Base-by-base conservation (phyloP, 2,329 filamentous ascomycete species). In the Cladosporium sp. region DNA sequence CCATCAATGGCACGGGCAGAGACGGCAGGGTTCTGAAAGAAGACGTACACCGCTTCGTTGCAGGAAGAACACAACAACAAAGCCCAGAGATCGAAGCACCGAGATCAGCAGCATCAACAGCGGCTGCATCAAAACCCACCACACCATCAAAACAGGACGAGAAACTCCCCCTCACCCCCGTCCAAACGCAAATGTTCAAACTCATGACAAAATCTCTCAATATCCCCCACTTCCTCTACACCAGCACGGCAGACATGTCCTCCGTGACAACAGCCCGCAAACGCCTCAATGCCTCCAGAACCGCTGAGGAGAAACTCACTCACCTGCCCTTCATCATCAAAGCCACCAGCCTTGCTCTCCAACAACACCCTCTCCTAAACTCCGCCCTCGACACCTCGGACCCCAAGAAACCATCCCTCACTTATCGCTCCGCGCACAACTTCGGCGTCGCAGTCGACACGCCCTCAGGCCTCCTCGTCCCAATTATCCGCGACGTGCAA, bases 391-490 rank as follows among this genome's bases (percentile, higher is more conserved):
- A 96, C 59, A 77, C 73, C 1, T 70, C 69, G 38, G 74, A 77
- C 52, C 73, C 76, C 7, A 72, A 73, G 48, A 92, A 88, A 62
- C 90, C 92, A 0, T 78, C 79, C 29, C 77, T 98, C 3, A 74
- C 91, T 50, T 82, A 88, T 73, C 86, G 91, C 50, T 80, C 82
- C 47, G 84, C 87, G 62, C 93, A 98, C 77, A 95, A 98, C 70
- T 92, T 98, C 54, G 93, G 93, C 53, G 78, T 98, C 29, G 93
- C 93, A 51, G 93, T 98, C 79, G 93, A 98, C 69, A 95, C 92
- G 0, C 89, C 92, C 0, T 76, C 78, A 6, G 93, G 93, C 2
- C 81, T 98, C 1, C 72, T 98, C 7, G 93, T 98, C 3, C 93
- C 93, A 1, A 93, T 97, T 39, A 82, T 98, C 67, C 88, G 85